A percentile compares a stretch with the other conserved stretches of the same genome.
Conservation (phyloP, 192 early-diverging fungal genomes). For the Coemansia sp. region DNA sequence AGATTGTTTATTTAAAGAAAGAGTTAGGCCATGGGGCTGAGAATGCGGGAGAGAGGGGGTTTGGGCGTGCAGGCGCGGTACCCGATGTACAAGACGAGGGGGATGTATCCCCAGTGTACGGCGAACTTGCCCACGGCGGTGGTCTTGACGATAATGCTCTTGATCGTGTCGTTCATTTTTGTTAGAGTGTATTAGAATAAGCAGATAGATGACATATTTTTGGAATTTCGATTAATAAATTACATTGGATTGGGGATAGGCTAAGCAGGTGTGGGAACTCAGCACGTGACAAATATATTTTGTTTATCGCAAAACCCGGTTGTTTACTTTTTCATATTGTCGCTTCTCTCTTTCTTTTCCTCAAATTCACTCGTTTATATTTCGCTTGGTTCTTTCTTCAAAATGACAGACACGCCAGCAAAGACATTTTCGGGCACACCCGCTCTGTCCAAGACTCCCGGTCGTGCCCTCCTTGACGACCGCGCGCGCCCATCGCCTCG, state of each 20-base stretch:
- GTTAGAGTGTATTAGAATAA: background rate
- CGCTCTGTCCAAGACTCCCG: constrained; percentile 6
- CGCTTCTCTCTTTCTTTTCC: too few relatives aligned
- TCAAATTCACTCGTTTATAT: too few relatives aligned
- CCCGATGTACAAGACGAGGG: constrained; percentile 48
- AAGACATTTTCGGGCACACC: constrained; percentile 20
- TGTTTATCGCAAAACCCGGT: too few relatives aligned
- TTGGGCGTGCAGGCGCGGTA: constrained; percentile 46
- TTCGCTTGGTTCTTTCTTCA: background rate
- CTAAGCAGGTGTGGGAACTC: too few relatives aligned
- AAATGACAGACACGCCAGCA: background rate
- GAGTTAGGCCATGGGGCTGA: constrained; percentile 48
- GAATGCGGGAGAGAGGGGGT: constrained; percentile 50
- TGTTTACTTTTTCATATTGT: too few relatives aligned
- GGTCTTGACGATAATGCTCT: constrained; percentile 41
- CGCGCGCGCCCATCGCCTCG: constrained; percentile 29
- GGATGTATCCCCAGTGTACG: constrained; percentile 52
- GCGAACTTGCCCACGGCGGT: constrained; percentile 42
- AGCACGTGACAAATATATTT: too few relatives aligned
- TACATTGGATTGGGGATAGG: too few relatives aligned
- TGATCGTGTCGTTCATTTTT: constrained; percentile 50
- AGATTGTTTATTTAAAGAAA: background rate
- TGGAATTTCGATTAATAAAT: too few relatives aligned
- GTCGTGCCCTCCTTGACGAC: constrained; percentile 27
- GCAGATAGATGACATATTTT: too few relatives aligned